A percentile compares a stretch with the other conserved stretches of the same genome.
Evolutionary conservation across 75 land plant genomes (phyloP).

Genomic region (Pinus tabuliformis): DNA sequence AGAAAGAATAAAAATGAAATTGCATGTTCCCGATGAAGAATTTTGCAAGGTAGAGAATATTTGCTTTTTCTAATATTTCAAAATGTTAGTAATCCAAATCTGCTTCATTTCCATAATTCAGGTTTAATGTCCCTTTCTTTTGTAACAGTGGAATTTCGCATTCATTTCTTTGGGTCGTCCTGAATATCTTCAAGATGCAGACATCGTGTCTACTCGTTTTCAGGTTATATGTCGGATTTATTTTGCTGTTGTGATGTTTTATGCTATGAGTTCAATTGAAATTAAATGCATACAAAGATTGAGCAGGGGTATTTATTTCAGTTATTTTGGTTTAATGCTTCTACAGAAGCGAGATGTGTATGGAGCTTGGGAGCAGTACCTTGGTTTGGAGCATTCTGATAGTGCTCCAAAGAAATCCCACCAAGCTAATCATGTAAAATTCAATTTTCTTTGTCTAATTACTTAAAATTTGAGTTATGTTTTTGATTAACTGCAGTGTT

Average conservation of each 20-base stretch:
- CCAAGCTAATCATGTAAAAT: conserved; percentile 31
- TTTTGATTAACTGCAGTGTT: not conserved
- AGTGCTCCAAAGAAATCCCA: conserved; percentile 37
- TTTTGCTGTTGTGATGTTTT: no score
- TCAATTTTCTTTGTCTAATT: not conserved
- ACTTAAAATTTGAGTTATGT: not conserved
- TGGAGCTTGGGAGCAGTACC: conserved; percentile 54
- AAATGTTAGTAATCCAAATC: not conserved
- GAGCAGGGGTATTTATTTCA: not conserved
- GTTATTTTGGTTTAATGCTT: not conserved
- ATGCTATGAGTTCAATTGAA: no score
- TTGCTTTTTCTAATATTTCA: not conserved
- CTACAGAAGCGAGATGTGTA: conserved; percentile 35
- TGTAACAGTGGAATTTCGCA: conserved; percentile 45
- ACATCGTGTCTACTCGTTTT: conserved; percentile 30
- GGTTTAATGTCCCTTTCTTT: not conserved
- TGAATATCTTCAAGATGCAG: conserved; percentile 35
- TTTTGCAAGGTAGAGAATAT: conserved; percentile 25
- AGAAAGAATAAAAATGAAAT: conserved; percentile 24
- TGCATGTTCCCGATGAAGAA: conserved; percentile 34
- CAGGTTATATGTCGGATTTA: conserved; percentile 18
- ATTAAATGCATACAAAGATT: not conserved
- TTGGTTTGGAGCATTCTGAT: conserved; percentile 46
- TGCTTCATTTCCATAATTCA: not conserved
- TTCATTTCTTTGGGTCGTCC: conserved; percentile 47